These are phyloP conservation scores for Diplogelasinospora grovesii DNA, from an alignment of 495 filamentous ascomycete genomes.

Conservation along the genomic window DNA sequence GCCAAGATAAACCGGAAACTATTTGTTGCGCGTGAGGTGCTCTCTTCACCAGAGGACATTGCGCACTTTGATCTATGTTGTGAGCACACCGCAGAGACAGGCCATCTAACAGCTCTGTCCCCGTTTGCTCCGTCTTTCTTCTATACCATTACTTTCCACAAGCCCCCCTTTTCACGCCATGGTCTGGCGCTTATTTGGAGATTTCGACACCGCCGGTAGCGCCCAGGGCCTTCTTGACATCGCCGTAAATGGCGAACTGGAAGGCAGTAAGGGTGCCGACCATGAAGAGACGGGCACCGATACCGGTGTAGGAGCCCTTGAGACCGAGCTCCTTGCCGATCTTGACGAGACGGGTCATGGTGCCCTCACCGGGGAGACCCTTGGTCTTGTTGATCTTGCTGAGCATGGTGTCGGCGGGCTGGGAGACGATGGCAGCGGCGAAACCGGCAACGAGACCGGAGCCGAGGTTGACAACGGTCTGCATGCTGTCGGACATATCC, in stretches of 20 bases:
- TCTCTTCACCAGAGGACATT: too few relatives aligned
- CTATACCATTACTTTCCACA: slow-evolving; percentile 4
- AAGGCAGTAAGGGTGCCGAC: slow-evolving; percentile 72
- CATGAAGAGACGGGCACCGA: slow-evolving; percentile 90
- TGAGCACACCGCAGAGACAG: too few relatives aligned
- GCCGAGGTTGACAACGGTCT: slow-evolving; percentile 90
- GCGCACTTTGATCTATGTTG: too few relatives aligned
- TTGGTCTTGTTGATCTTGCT: slow-evolving; percentile 99
- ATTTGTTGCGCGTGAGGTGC: too few relatives aligned
- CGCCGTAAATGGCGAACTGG: slow-evolving; percentile 88
- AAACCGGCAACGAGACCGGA: slow-evolving; percentile 96
- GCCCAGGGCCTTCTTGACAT: slow-evolving; percentile 45
- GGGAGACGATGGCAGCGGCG: slow-evolving; percentile 90
- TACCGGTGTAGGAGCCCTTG: slow-evolving; percentile 80
- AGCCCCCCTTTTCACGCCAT: background rate
- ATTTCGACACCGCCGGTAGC: slow-evolving; percentile 80
- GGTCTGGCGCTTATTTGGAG: slow-evolving; percentile 30
- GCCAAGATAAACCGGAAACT: too few relatives aligned
- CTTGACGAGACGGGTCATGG: slow-evolving; percentile 85
- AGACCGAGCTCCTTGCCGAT: slow-evolving; percentile 92
- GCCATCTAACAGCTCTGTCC: too few relatives aligned
- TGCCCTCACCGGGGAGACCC: slow-evolving; percentile 91
- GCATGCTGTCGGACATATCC: slow-evolving; percentile 58
- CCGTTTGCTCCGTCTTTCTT: background rate
- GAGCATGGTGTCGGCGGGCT: slow-evolving; percentile 98